phyloP scores from a whole-genome alignment of 208 protist genomes.

The Vickermania spadyakhi region DNA sequence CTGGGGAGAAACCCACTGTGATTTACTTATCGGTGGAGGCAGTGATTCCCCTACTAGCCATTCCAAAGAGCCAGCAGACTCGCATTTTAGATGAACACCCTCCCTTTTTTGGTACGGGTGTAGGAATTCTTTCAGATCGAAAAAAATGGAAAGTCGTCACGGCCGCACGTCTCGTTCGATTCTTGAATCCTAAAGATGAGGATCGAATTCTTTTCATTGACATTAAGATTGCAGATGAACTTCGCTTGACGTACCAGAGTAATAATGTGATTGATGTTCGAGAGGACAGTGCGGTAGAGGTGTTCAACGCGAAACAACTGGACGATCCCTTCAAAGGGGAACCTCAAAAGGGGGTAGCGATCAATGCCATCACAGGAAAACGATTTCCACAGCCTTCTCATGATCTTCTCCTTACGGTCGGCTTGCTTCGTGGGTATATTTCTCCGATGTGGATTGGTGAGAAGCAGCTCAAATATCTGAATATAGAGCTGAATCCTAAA shows the following conservation, averaged over 20 bases:
- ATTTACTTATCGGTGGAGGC: conserved; percentile 75
- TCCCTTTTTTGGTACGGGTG: conserved; percentile 80
- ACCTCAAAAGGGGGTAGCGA: conserved; percentile 63
- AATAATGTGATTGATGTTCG: conserved; percentile 71
- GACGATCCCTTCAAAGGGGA: conserved; percentile 84
- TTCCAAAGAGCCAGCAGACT: conserved; percentile 46
- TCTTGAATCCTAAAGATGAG: conserved; percentile 59
- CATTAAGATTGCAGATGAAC: conserved; percentile 29
- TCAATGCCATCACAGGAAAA: conserved; percentile 80
- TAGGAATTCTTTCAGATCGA: conserved; percentile 77
- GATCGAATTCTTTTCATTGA: conserved; percentile 80
- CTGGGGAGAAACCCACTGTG: conserved; percentile 41
- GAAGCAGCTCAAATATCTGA: conserved; percentile 74
- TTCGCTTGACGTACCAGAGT: conserved; percentile 35
- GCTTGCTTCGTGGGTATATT: conserved; percentile 79
- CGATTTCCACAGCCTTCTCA: conserved; percentile 81
- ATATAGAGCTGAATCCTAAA: conserved; percentile 39
- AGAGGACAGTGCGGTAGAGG: conserved; percentile 52
- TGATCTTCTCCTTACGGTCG: conserved; percentile 74
- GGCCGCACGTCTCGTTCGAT: conserved; percentile 48
- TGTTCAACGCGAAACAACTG: conserved; percentile 82
- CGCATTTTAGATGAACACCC: conserved; percentile 78
- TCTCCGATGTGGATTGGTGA: conserved; percentile 84
- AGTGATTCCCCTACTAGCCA: conserved; percentile 49
- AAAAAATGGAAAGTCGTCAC: conserved; percentile 80